These are phyloP conservation scores for Botrytis elliptica DNA, from an alignment of 2,329 filamentous ascomycete genomes.

Conservation along the genomic window DNA sequence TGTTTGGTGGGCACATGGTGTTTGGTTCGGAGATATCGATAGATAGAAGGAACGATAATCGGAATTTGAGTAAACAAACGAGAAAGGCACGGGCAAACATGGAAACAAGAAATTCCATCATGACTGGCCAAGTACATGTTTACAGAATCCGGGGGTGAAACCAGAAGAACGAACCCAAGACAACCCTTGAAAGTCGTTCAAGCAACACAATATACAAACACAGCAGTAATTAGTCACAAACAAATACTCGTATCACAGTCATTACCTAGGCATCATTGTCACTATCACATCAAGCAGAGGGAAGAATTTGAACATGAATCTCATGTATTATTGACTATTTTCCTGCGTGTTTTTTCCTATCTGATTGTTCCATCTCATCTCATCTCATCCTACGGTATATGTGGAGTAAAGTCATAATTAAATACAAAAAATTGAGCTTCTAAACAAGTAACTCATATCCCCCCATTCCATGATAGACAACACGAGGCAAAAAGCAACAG, in stretches of 20 bases:
- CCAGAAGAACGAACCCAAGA: neutral
- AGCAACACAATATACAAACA: neutral
- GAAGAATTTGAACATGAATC: conserved; percentile 8
- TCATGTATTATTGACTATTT: conserved; percentile 7
- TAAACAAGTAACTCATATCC: neutral
- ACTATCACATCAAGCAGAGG: neutral
- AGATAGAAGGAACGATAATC: neutral
- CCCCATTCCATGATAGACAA: conserved; percentile 11
- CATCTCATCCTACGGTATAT: conserved; percentile 7
- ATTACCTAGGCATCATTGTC: neutral
- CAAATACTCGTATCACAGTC: conserved; percentile 7
- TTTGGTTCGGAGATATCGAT: neutral
- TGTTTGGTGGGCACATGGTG: neutral
- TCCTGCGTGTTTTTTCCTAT: neutral
- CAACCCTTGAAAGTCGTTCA: neutral
- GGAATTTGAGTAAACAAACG: neutral
- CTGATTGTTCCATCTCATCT: conserved; percentile 10
- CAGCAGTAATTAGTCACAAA: neutral
- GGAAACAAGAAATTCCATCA: neutral
- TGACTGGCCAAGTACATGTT: neutral
- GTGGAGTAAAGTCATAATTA: conserved; percentile 1
- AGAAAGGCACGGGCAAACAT: conserved; percentile 1
- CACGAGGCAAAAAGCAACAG: conserved; percentile 6
- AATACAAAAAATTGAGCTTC: conserved; percentile 4
- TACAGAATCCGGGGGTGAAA: neutral